Base-by-base conservation (phyloP, 1,139 yeast genomes). In the Taphrina pruni region DNA sequence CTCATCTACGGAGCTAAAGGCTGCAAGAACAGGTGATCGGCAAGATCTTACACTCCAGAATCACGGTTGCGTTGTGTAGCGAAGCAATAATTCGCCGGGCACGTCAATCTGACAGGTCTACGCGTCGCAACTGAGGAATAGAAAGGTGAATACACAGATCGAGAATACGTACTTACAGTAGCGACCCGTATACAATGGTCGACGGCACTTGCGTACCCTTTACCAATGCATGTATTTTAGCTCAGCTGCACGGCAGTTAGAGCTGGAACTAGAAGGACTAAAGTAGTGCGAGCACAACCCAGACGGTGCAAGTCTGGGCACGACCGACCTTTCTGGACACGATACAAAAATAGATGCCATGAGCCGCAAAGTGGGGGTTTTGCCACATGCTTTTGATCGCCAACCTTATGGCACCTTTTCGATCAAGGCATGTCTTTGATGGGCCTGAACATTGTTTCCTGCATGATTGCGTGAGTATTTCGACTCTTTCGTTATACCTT, bases 1-100 rank as follows among this genome's bases (percentile, higher is more conserved):
- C 32, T 56, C n/a, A 56, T 56, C 36, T 56, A 11, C 21, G 60
- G 60, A 1, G 60, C 60, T 2, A 35, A 56, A 21, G 48, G 60
- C 9, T 56, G 60, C 17, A 38, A 39, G 21, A 41, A 21, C 36
- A 38, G 60, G 17, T 56, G 43, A 54, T 26, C 4, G 32, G 4
- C 32, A 26, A 26, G 32, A 26, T 26, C 32, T 26, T 4, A 26
- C 32, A 4, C 2, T 26, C 32, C 32, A 26, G 32, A 1, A 26
- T 26, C 32, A 26, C 32, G 32, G 32, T 26, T 26, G 32, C 32
- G 32, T 26, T 26, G 32, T 26, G 4, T 26, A 26, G 32, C 32
- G 32, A 1, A 26, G 32, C 4, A 2, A 26, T 26, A 26, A 26
- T 26, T 26, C 32, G 32, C 32, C 32, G 32, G 32, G 11, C 43